These are phyloP conservation scores for Mycena haematopus DNA, from an alignment of 768 basidiomycete species.

Conservation along the genomic window DNA sequence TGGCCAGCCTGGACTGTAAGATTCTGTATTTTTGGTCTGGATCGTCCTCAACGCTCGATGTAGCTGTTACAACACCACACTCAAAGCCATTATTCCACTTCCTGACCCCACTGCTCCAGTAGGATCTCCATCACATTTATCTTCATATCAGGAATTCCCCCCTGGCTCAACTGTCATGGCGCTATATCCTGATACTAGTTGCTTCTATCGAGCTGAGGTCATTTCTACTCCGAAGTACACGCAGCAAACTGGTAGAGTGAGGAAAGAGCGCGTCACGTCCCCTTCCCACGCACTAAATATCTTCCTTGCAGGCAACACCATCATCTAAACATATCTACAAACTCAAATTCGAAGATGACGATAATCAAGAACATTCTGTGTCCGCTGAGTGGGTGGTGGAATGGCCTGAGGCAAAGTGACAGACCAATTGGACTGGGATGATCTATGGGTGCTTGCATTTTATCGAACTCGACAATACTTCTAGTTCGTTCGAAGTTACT, in stretches of 20 bases:
- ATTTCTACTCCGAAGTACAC: slow-evolving; percentile 65
- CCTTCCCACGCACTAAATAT: neutral
- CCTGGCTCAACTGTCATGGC: slow-evolving; percentile 81
- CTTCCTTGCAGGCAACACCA: slow-evolving; percentile 35
- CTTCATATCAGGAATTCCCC: slow-evolving; percentile 74
- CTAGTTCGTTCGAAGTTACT: neutral
- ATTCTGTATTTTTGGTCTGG: slow-evolving; percentile 14
- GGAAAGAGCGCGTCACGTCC: slow-evolving; percentile 20
- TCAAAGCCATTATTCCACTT: slow-evolving; percentile 77
- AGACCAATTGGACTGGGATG: slow-evolving; percentile 20
- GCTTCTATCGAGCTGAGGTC: slow-evolving; percentile 89
- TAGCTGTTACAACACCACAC: slow-evolving; percentile 73
- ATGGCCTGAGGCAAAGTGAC: slow-evolving; percentile 58
- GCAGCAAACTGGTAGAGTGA: slow-evolving; percentile 44
- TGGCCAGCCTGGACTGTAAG: slow-evolving; percentile 70
- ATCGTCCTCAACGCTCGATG: slow-evolving; percentile 16
- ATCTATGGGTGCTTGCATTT: slow-evolving; percentile 28
- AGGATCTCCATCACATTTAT: slow-evolving; percentile 67
- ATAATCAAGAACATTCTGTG: slow-evolving; percentile 80
- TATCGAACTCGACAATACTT: slow-evolving; percentile 18
- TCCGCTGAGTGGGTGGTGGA: slow-evolving; percentile 84
- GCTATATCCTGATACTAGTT: slow-evolving; percentile 90
- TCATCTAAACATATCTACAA: slow-evolving; percentile 68
- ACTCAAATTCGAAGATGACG: slow-evolving; percentile 89
- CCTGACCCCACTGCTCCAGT: slow-evolving; percentile 71